Base-by-base conservation (phyloP, 495 filamentous ascomycete genomes). In the Staphylotrichum longicolle region DNA sequence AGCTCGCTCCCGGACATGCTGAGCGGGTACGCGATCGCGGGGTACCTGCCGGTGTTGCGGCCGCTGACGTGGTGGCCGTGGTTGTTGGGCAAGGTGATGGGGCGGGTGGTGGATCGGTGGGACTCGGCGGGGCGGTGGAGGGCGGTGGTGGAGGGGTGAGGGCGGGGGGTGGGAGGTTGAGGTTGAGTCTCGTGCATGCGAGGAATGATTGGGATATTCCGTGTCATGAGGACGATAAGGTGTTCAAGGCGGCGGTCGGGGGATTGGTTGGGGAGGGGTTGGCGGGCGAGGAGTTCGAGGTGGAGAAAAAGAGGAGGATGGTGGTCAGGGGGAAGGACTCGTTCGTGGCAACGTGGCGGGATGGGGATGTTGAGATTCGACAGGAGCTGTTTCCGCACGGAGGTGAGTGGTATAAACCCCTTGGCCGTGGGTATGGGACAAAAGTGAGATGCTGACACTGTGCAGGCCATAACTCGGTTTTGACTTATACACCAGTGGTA, bases 121-220 rank as follows among this genome's bases (percentile, higher is more conserved):
- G 62, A 70, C 3, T 81, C 79, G 5, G 74, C 75, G 9, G 68
- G 71, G 30, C 74, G 83, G n/a, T 61, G 83, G 49, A 65, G 65
- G 8, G 73, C 70, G 5, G 57, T 82, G 2, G 77, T 81, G 2
- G 67, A 64, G 33, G 75, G 33, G 80, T 82, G 0, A 77, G 75
- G 40, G 79, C 75, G 58, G 47, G 67, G 9, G 52, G 45, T 0
- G 67, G 71, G 3, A 79, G 77, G 30, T 62, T 91, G 14, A 81
- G 86, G 56, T 73, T 95, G n/a, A 81, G 80, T n/a, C 74, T 95
- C 27, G 79, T 95, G 10, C 91, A 93, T 68, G 85, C 91, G 14
- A 80, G 77, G 55, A 83, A 93, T 66, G 91, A 95, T 71, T 77
- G 75, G 48, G 89, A 93, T 59, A 93, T 95, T 65, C 86, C 90